These are phyloP conservation scores for Abrus precatorius DNA, from an alignment of 306 rosid genomes.

Conservation along the genomic window DNA sequence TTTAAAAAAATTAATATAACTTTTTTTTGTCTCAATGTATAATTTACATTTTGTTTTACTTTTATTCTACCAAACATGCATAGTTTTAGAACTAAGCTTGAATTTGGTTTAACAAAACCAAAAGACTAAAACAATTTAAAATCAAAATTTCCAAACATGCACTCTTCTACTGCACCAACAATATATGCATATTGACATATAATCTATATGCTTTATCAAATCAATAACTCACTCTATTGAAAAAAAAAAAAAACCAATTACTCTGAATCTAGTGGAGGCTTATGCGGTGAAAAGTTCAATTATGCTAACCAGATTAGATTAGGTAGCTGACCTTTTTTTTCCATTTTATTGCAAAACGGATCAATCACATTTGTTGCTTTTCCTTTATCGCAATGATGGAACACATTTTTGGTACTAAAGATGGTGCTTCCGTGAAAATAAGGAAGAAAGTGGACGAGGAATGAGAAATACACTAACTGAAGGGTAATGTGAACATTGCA, in stretches of 20 bases:
- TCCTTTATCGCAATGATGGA: slow-evolving; percentile 47
- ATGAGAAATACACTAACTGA: slow-evolving; percentile 24
- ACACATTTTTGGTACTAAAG: slow-evolving; percentile 39
- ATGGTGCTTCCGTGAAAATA: slow-evolving; percentile 36
- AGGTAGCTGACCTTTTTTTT: slow-evolving; percentile 39
- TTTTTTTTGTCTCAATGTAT: no score
- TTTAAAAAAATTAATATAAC: no score
- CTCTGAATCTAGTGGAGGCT: slow-evolving; percentile 38
- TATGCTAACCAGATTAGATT: slow-evolving; percentile 23
- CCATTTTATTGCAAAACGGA: slow-evolving; percentile 28
- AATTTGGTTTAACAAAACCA: no score
- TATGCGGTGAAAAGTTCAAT: slow-evolving; percentile 52
- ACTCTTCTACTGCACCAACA: neutral
- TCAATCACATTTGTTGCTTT: slow-evolving; percentile 35
- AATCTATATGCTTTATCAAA: slow-evolving; percentile 19
- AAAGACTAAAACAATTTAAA: no score
- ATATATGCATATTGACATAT: neutral
- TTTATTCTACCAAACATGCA: no score
- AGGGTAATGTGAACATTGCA: slow-evolving; percentile 7
- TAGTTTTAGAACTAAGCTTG: no score
- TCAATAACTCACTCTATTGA: slow-evolving; percentile 18
- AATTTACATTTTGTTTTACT: no score
- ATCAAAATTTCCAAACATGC: neutral
- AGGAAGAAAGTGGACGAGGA: slow-evolving; percentile 43
- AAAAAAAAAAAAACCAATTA: neutral